These are phyloP conservation scores for Kodamaea neixiangensis DNA, from an alignment of 805 yeast species.

Conservation along the genomic window DNA sequence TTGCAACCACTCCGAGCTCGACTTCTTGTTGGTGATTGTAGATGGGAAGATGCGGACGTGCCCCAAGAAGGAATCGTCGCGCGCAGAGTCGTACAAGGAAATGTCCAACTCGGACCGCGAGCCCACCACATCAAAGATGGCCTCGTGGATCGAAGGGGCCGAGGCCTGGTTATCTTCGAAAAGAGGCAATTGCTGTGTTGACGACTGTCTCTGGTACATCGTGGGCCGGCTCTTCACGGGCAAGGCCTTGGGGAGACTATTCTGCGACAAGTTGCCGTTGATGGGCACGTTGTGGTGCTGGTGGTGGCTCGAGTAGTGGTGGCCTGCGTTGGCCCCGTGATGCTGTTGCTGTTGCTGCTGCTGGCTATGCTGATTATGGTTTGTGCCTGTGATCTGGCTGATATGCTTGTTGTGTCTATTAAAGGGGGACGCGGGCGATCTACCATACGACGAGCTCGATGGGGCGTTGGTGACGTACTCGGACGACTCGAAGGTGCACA, in stretches of 20 bases:
- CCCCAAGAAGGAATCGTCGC: conserved; percentile 84
- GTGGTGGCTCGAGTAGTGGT: conserved; percentile 11
- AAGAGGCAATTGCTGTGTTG: conserved; percentile 36
- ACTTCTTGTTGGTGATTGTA: conserved; percentile 39
- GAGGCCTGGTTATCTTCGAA: conserved; percentile 16
- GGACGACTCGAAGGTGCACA: conserved; percentile 87
- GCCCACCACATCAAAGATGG: conserved; percentile 88
- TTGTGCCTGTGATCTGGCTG: conserved; percentile 3
- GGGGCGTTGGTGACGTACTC: conserved; percentile 88
- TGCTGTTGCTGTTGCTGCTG: conserved; percentile 9
- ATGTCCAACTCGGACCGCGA: conserved; percentile 81
- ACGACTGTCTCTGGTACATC: conserved; percentile 40
- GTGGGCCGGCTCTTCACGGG: conserved; percentile 27
- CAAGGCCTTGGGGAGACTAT: conserved; percentile 15
- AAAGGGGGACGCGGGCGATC: conserved; percentile 24
- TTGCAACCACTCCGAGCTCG: conserved; percentile 69
- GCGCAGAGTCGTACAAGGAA: conserved; percentile 84
- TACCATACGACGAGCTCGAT: conserved; percentile 39
- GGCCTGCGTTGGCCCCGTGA: neutral
- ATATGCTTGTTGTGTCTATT: conserved; percentile 15
- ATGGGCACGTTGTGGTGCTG: conserved; percentile 15
- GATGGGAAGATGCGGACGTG: conserved; percentile 75
- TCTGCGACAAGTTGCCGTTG: conserved; percentile 16
- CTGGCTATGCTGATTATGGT: conserved; percentile 11
- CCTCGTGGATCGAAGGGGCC: conserved; percentile 82